Conservation (phyloP, 73 alveolate species). For the Paramecium biaurelia region DNA sequence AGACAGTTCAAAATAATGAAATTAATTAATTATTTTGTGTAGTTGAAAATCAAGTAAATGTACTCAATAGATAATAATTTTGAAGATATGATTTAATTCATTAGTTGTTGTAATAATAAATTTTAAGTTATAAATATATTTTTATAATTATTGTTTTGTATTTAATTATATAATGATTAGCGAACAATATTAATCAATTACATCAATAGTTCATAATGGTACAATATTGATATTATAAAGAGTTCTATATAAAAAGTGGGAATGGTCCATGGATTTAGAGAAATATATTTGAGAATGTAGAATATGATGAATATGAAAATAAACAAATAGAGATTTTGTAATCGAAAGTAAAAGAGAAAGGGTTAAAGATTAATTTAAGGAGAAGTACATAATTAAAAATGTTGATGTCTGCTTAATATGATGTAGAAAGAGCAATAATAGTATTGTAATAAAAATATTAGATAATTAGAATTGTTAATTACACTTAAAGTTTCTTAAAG, state of each 20-base stretch:
- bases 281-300: background rate
- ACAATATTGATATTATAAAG: background rate
- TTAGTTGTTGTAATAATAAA: background rate
- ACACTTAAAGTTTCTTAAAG: background rate
- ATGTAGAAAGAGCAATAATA: background rate
- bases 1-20: background rate
- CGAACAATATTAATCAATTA: background rate
- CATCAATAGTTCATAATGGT: background rate
- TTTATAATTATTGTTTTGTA: background rate
- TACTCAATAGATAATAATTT: background rate
- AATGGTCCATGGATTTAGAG: background rate
- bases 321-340: background rate
- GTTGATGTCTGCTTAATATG: background rate
- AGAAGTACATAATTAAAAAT: background rate
- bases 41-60: background rate
- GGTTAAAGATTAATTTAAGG: background rate
- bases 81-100: background rate
- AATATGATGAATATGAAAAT: conserved; percentile 30
- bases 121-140: background rate
- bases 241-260: conserved; percentile 43
- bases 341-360: background rate
- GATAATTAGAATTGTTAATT: background rate
- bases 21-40: background rate
- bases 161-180: background rate
- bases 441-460: background rate